Conservation (phyloP, 176 grass and related monocot species). For the Bromus sterilis region DNA sequence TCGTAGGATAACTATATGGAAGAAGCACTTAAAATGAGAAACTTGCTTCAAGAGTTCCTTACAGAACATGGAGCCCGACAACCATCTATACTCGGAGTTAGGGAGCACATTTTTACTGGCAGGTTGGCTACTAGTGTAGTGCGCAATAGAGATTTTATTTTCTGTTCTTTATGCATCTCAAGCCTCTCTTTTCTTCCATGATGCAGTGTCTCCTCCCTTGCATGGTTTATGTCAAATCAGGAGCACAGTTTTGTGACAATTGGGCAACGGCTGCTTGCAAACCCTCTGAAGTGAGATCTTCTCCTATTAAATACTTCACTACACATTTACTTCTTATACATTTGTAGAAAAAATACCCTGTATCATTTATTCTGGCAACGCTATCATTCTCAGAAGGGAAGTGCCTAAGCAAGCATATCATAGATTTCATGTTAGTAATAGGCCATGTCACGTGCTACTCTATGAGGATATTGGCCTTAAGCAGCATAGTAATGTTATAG, state of each 20-base stretch:
- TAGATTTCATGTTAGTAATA: background rate
- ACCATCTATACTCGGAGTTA: conserved; percentile 93
- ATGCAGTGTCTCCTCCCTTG: conserved; percentile 92
- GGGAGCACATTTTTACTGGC: conserved; percentile 97
- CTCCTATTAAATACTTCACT: background rate
- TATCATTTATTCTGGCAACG: background rate
- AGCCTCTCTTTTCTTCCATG: conserved; percentile 18
- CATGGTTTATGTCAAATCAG: conserved; percentile 99
- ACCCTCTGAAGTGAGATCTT: conserved; percentile 75
- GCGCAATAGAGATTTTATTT: conserved; percentile 1
- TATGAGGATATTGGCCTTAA: background rate
- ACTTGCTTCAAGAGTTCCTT: conserved; percentile 89
- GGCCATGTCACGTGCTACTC: background rate
- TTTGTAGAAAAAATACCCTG: background rate
- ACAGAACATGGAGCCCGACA: conserved; percentile 51
- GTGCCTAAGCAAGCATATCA: background rate
- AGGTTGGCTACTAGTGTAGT: conserved; percentile 43
- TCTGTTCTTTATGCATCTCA: conserved; percentile 20
- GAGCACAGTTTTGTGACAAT: conserved; percentile 98
- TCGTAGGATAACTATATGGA: conserved; percentile 94
- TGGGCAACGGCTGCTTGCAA: conserved; percentile 78
- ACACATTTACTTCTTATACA: background rate
- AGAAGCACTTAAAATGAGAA: conserved; percentile 99
- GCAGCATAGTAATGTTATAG: background rate
- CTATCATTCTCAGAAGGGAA: background rate